phyloP scores from a whole-genome alignment of 2,329 filamentous ascomycete species.

The Incumbomyces delicatus region DNA sequence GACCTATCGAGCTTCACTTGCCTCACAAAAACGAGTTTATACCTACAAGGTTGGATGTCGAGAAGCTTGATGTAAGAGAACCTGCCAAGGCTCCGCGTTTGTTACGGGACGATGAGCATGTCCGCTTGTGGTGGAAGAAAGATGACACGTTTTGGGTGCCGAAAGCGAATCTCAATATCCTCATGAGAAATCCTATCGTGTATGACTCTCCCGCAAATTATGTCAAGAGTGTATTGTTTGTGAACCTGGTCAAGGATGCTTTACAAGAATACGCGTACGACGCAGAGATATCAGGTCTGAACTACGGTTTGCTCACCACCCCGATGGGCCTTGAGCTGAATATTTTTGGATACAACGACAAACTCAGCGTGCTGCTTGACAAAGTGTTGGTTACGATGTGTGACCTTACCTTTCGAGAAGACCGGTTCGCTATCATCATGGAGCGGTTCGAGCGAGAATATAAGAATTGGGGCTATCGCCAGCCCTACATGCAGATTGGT shows the following conservation, averaged over 20 bases:
- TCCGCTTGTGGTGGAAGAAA: conserved; percentile 94
- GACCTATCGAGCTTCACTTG: conserved; percentile 65
- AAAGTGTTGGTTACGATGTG: conserved; percentile 78
- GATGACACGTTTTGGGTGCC: conserved; percentile 98
- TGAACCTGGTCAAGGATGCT: conserved; percentile 77
- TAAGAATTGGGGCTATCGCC: conserved; percentile 78
- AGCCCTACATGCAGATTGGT: conserved; percentile 80
- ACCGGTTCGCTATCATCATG: conserved; percentile 84
- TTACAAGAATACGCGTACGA: conserved; percentile 92
- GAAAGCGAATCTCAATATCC: conserved; percentile 78
- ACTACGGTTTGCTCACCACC: conserved; percentile 68
- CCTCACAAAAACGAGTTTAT: conserved; percentile 95
- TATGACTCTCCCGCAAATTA: conserved; percentile 67
- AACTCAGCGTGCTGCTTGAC: conserved; percentile 79
- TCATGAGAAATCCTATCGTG: conserved; percentile 68
- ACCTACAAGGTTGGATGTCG: conserved; percentile 82
- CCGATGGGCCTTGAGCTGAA: conserved; percentile 65
- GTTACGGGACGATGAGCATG: conserved; percentile 70
- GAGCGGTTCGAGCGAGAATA: conserved; percentile 68
- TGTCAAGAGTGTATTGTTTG: conserved; percentile 70
- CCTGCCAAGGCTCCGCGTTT: conserved; percentile 66
- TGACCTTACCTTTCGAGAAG: conserved; percentile 72
- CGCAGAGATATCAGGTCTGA: conserved; percentile 80
- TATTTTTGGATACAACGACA: conserved; percentile 90
- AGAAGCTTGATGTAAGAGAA: conserved; percentile 79